Conservation (phyloP, 495 filamentous ascomycete species). For the Parachaetomium inaequale region DNA sequence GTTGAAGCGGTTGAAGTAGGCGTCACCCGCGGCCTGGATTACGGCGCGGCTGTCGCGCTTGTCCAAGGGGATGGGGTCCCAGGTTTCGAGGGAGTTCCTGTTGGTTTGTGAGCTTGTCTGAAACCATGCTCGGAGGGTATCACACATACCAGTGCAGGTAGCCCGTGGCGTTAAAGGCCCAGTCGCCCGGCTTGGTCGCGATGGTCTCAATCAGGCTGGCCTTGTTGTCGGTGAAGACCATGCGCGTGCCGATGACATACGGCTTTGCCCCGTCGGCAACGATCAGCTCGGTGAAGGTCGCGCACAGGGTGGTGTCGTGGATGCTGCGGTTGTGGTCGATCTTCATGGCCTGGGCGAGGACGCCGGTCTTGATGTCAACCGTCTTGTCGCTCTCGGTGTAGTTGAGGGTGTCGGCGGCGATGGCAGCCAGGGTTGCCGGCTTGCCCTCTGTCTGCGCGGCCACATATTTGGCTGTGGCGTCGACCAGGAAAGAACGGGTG, state of each 20-base stretch:
- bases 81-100: constrained; percentile 36
- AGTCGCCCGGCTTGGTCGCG: constrained; percentile 43
- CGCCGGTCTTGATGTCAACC: constrained; percentile 34
- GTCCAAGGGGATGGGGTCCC: constrained; percentile 44
- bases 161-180: constrained; percentile 50
- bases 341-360: constrained; percentile 43
- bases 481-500: constrained; percentile 9
- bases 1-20: constrained; percentile 44
- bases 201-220: constrained; percentile 41
- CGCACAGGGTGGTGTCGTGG: constrained; percentile 47
- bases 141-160: constrained; percentile 37
- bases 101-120: neutral
- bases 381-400: constrained; percentile 44
- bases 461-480: constrained; percentile 17
- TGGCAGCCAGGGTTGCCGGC: constrained; percentile 1
- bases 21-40: constrained; percentile 46
- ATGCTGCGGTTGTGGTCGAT: constrained; percentile 49
- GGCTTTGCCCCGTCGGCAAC: constrained; percentile 40
- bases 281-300: constrained; percentile 49
- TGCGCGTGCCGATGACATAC: constrained; percentile 50
- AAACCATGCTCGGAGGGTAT: neutral
- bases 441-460: constrained; percentile 21
- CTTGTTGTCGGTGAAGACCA: constrained; percentile 37
- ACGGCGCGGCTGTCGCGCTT: constrained; percentile 37
- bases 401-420: neutral